Evolutionary conservation across 768 basidiomycete species (phyloP).

Genomic region (Cyclocybe aegerita): DNA sequence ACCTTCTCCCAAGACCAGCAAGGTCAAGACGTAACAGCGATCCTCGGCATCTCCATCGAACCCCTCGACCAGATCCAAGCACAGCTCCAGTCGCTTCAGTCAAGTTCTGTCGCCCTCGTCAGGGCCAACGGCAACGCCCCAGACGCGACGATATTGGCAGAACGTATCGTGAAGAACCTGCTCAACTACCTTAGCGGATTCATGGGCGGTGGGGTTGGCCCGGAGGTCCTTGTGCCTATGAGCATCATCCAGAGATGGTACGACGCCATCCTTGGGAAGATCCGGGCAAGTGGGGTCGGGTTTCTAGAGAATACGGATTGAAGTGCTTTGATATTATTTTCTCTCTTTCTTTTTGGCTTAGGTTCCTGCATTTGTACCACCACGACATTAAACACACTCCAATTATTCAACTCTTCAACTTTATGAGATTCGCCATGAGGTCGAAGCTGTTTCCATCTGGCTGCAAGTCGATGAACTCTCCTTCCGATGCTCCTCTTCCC

Average conservation of each 20-base stretch:
- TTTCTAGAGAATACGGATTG: constrained; percentile 58
- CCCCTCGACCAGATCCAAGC: constrained; percentile 61
- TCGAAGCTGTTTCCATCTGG: constrained; percentile 98
- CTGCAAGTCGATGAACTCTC: constrained; percentile 81
- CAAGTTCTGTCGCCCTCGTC: constrained; percentile 19
- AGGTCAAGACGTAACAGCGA: constrained; percentile 56
- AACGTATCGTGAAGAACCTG: constrained; percentile 70
- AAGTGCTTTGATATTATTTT: neutral
- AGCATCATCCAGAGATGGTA: constrained; percentile 68
- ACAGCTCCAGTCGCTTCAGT: constrained; percentile 51
- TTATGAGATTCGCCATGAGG: constrained; percentile 87
- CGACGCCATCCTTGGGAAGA: constrained; percentile 60
- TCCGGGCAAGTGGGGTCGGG: constrained; percentile 54
- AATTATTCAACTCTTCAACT: constrained; percentile 35
- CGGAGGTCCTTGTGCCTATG: constrained; percentile 61
- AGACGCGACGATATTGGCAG: constrained; percentile 60
- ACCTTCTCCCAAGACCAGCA: constrained; percentile 31
- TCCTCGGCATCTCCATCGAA: constrained; percentile 81
- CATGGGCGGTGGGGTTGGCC: constrained; percentile 43
- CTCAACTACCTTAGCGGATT: constrained; percentile 78
- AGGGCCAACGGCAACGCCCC: constrained; percentile 18
- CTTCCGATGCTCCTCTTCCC: constrained; percentile 11
- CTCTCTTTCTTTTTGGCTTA: neutral
- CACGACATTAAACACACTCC: neutral
- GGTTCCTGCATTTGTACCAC: constrained; percentile 5